A percentile compares a stretch with the other conserved stretches of the same genome.
These are phyloP conservation scores for Tetrahymena borealis DNA, from an alignment of 73 alveolate genomes.

Conservation along the genomic window DNA sequence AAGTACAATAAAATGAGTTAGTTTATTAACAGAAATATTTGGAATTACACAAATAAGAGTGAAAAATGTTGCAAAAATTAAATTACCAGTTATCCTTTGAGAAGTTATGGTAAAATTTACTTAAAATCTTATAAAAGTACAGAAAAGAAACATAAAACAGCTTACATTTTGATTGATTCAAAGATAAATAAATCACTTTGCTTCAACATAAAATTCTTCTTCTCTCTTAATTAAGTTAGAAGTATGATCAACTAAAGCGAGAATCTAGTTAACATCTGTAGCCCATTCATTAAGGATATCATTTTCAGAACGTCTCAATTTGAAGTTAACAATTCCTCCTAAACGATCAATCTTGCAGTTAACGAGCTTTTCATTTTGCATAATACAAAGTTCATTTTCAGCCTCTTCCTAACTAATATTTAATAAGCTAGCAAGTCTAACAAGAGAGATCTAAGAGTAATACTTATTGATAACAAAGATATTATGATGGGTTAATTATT, in stretches of 20 bases:
- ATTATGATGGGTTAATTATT: constrained; percentile 84
- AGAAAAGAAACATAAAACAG: background rate
- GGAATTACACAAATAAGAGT: too few species aligned
- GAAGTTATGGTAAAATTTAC: background rate
- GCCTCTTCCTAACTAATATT: constrained; percentile 2
- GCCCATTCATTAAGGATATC: constrained; percentile 33
- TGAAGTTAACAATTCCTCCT: constrained; percentile 6
- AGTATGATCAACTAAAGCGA: constrained; percentile 27
- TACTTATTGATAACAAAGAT: constrained; percentile 69
- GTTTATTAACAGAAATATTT: too few species aligned
- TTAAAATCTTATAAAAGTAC: background rate
- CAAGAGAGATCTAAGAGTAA: constrained; percentile 63
- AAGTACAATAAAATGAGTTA: too few species aligned
- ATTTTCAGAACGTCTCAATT: constrained; percentile 26
- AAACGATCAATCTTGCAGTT: constrained; percentile 36
- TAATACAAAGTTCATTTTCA: constrained; percentile 26
- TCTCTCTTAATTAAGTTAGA: constrained; percentile 42
- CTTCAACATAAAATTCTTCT: constrained; percentile 8
- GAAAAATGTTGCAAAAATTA: too few species aligned
- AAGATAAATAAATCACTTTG: background rate
- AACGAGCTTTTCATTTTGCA: background rate
- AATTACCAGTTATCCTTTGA: too few species aligned
- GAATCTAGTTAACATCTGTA: constrained; percentile 3
- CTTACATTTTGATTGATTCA: too few species aligned
- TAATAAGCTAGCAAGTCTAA: constrained; percentile 60